Percentiles rank a stretch among this genome's conserved stretches.
Conservation (phyloP, 2,329 filamentous ascomycete species). For the Grosmannia huntii region DNA sequence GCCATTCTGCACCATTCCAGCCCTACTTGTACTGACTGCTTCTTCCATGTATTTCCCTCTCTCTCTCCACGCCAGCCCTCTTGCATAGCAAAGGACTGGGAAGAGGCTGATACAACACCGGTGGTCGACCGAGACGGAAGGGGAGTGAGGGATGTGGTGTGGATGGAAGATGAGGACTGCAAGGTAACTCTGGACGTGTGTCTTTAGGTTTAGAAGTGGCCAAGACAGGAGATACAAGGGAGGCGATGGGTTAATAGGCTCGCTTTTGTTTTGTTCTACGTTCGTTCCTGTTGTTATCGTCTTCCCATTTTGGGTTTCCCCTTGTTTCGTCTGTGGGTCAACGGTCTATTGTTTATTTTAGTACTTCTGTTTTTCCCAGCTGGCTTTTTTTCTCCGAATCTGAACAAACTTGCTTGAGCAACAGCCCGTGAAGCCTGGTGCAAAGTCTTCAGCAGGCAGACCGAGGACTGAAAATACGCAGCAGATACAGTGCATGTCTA, state of each 20-base stretch:
- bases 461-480: not conserved
- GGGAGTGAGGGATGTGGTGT: not conserved
- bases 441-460: not conserved
- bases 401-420: not conserved
- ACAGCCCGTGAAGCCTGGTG: not conserved
- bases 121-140: not conserved
- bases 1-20: not conserved
- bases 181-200: not conserved
- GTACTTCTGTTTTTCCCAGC: not conserved
- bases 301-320: not conserved
- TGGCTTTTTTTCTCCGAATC: not conserved
- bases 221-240: not conserved
- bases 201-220: not conserved
- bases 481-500: not conserved
- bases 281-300: not conserved
- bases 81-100: not conserved
- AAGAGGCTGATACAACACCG: not conserved
- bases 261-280: not conserved
- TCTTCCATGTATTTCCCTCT: not conserved
- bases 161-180: not conserved
- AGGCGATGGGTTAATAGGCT: constrained; percentile 1
- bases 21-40: not conserved
- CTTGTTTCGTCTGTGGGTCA: not conserved
- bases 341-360: constrained; percentile 1
- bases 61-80: not conserved